Evolutionary conservation across 139 green algal species (phyloP), one percentile per base, ranked within the genome.

Genomic region (Pleodorina starrii): DNA sequence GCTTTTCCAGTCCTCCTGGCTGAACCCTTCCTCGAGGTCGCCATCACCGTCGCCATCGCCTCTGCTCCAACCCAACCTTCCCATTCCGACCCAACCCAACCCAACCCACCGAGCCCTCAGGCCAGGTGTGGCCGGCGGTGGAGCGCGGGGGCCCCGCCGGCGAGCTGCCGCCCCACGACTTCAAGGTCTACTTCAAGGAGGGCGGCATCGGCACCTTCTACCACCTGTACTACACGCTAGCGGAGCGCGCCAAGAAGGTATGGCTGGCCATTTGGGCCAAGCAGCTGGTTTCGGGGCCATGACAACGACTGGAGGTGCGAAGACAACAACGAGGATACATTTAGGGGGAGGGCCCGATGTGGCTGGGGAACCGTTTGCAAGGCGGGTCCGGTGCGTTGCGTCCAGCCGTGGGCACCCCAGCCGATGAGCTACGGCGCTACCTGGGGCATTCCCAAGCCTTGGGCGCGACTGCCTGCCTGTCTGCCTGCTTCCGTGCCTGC

Each of bases 101-200:
- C n/a, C n/a, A n/a, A n/a, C n/a, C n/a, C n/a, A n/a, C n/a, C n/a
- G n/a, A 5, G 54, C 54, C 54, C 36, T 1, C 90, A 95, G 95
- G 93, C 3, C 68, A 96, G 36, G 93, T 94, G 32, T 96, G 92
- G 93, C 91, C 95, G 10, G 94, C 94, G 27, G 86, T 90, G 50
- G 66, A 92, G 35, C 94, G 89, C 23, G 95, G 95, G 6, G 95
- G 95, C 6, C 96, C 95, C 9, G 72, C 77, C 3, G 96, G 95
- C 36, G 85, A 40, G 5, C 77, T 95, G 27, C 94, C 96, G 3
- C 96, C 96, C 0, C 95, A 98, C 90, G 91, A 93, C n/a, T 98
- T 96, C 88, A 96, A 93, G 36, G n/a, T 99, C 12, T 94, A 95
- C 57, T 99, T 99, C 91, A 97, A 95, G 91, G 94, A 97, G 57